Evolutionary conservation across 208 protist genomes (phyloP).

Genomic region (Tetramitus jugosus): DNA sequence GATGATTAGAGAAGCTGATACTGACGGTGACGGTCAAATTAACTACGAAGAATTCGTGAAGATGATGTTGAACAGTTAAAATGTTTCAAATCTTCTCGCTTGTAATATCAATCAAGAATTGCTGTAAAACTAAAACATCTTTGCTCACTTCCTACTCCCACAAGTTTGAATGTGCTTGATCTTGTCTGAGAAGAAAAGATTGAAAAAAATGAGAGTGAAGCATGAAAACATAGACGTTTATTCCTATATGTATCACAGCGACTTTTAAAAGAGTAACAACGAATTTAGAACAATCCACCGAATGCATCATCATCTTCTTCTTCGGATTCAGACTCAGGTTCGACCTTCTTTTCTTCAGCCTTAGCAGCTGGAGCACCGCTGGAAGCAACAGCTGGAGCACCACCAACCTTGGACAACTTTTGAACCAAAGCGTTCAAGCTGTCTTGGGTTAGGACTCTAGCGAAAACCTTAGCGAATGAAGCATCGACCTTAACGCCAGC

Average conservation of each 20-base stretch:
- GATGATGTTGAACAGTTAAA: slow-evolving; percentile 31
- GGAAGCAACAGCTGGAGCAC: not conserved
- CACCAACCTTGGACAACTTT: slow-evolving; percentile 1
- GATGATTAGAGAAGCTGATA: slow-evolving; percentile 67
- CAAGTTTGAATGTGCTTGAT: too few species aligned
- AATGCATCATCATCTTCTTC: not conserved
- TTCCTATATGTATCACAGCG: too few species aligned
- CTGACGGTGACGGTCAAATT: slow-evolving; percentile 48
- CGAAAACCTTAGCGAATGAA: not conserved
- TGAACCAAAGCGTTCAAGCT: not conserved
- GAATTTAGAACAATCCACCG: slow-evolving; percentile 20
- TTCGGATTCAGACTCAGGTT: not conserved
- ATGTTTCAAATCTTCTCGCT: too few species aligned
- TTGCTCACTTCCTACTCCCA: too few species aligned
- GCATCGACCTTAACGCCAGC: not conserved
- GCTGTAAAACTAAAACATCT: too few species aligned
- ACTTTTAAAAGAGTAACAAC: too few species aligned
- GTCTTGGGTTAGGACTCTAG: not conserved
- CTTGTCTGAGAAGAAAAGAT: too few species aligned
- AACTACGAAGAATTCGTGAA: slow-evolving; percentile 33
- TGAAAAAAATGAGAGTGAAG: too few species aligned
- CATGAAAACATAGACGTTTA: too few species aligned
- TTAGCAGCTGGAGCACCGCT: not conserved
- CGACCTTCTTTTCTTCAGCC: not conserved
- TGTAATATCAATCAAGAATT: too few species aligned